phyloP scores from a whole-genome alignment of 495 filamentous ascomycete genomes.

The Penicillium ochrochloron region DNA sequence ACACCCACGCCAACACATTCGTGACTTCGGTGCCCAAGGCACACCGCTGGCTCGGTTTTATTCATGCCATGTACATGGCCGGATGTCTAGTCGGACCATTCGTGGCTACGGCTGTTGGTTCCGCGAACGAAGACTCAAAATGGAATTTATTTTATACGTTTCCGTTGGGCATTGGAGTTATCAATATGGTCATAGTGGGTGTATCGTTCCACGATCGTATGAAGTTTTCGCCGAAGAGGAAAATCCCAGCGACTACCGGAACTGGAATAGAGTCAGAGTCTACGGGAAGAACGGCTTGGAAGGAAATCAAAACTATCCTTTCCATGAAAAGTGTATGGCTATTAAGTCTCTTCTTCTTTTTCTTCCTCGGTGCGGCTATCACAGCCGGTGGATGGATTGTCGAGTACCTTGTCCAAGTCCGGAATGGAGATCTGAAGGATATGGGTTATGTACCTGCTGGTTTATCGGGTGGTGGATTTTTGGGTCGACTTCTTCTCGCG shows the following conservation, averaged over 20 bases:
- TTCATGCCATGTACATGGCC: neutral
- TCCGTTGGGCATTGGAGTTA: neutral
- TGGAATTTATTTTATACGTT: neutral
- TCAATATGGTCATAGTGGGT: neutral
- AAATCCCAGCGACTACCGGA: neutral
- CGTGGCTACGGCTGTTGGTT: neutral
- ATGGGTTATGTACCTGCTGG: neutral
- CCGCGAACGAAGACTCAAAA: neutral
- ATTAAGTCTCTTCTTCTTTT: neutral
- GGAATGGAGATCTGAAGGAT: neutral
- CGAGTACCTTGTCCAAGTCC: neutral
- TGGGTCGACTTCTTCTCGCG: neutral
- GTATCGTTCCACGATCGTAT: neutral
- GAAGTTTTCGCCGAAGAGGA: neutral
- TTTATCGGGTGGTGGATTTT: neutral
- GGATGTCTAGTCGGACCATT: neutral
- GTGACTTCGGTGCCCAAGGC: neutral
- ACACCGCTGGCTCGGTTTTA: neutral
- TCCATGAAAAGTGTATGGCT: neutral
- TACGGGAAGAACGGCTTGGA: neutral
- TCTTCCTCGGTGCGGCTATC: neutral
- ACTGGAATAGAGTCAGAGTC: neutral
- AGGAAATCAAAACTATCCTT: neutral
- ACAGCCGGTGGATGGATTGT: neutral
- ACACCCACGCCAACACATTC: slow-evolving; percentile 20